A percentile compares a stretch with the other conserved stretches of the same genome.
Evolutionary conservation across 306 rosid species (phyloP).

Genomic region (Trifolium fragiferum): DNA sequence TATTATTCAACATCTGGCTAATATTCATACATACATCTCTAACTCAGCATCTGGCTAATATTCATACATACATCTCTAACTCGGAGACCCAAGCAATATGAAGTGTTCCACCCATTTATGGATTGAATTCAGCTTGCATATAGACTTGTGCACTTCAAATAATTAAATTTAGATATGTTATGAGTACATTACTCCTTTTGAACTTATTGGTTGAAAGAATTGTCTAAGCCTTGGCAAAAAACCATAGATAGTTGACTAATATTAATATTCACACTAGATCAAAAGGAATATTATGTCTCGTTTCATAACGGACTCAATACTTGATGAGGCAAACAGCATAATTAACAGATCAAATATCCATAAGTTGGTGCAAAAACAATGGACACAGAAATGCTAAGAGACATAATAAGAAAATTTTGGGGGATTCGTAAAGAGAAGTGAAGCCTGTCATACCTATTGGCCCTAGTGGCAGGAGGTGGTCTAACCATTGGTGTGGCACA

Average conservation of each 20-base stretch:
- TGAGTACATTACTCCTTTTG: neutral
- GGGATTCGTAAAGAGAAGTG: neutral
- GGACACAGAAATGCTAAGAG: constrained; percentile 1
- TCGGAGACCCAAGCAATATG: constrained; percentile 6
- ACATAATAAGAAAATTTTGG: neutral
- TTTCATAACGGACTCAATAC: constrained; percentile 17
- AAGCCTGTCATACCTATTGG: constrained; percentile 62
- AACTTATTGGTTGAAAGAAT: neutral
- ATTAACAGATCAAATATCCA: constrained; percentile 24
- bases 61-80: constrained; percentile 13
- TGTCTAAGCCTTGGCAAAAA: constrained; percentile 4
- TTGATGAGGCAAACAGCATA: constrained; percentile 15
- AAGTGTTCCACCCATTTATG: constrained; percentile 20
- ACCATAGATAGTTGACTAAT: constrained; percentile 1
- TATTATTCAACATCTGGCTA: constrained; percentile 7
- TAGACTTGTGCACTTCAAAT: neutral
- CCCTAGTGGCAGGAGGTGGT: constrained; percentile 59
- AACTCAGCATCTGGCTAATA: constrained; percentile 14
- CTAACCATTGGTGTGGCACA: constrained; percentile 58
- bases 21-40: constrained; percentile 9
- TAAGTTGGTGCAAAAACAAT: constrained; percentile 8
- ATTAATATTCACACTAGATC: constrained; percentile 14
- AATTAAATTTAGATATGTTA: neutral
- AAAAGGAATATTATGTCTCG: neutral
- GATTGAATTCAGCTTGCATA: constrained; percentile 17